These are phyloP conservation scores for Saccharomycopsis fibuligera DNA, from an alignment of 805 yeast species.

Conservation along the genomic window DNA sequence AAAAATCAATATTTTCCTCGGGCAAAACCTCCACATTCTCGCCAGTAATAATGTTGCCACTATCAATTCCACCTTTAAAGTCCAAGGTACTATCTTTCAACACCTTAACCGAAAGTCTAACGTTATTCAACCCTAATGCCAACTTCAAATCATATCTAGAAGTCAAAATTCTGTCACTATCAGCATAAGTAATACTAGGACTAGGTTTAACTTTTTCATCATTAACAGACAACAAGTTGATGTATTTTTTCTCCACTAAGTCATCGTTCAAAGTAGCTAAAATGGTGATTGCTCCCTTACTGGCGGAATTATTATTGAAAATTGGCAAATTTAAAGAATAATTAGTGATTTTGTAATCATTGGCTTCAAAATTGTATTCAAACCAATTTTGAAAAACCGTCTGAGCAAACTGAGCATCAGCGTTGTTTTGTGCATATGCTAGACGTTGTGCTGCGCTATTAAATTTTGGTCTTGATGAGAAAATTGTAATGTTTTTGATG, in stretches of 20 bases:
- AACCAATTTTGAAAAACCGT: constrained; percentile 30
- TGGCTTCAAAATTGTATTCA: constrained; percentile 33
- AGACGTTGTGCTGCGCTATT: constrained; percentile 17
- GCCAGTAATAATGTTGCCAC: constrained; percentile 23
- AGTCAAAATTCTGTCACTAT: constrained; percentile 25
- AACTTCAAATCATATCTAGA: constrained; percentile 41
- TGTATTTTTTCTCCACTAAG: constrained; percentile 34
- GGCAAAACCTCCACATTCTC: constrained; percentile 24
- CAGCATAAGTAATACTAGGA: constrained; percentile 37
- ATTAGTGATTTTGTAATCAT: constrained; percentile 31
- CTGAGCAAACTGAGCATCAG: constrained; percentile 21
- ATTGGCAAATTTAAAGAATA: constrained; percentile 43
- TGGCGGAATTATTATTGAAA: constrained; percentile 17
- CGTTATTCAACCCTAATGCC: constrained; percentile 40
- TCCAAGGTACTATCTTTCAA: constrained; percentile 22
- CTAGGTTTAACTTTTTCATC: constrained; percentile 39
- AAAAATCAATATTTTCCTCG: constrained; percentile 32
- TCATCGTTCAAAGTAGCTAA: constrained; percentile 38
- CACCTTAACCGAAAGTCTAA: constrained; percentile 22
- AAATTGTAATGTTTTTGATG: constrained; percentile 12
- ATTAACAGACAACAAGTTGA: constrained; percentile 35
- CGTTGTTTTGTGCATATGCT: constrained; percentile 23
- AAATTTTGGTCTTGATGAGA: constrained; percentile 18
- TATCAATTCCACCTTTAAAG: constrained; percentile 32
- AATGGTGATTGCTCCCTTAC: constrained; percentile 41